A percentile compares a stretch with the other conserved stretches of the same genome.
Conservation (phyloP, 169 alveolate genomes). For the Besnoitia besnoiti region DNA sequence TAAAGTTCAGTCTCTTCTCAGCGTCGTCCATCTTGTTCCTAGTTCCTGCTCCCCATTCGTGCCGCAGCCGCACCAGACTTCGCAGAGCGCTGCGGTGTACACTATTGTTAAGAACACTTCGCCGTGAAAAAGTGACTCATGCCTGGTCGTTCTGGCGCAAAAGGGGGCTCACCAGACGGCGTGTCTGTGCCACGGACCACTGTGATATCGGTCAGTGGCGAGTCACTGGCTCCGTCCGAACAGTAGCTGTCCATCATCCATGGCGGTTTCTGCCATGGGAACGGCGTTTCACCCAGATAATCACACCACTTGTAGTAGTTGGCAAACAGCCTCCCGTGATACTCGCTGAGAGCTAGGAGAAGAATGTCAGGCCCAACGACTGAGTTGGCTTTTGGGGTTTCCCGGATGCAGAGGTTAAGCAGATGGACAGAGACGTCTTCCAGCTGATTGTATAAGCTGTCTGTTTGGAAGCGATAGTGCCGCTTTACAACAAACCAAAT, state of each 20-base stretch:
- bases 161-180: neutral
- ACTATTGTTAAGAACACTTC: too few species aligned
- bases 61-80: neutral
- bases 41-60: too few species aligned
- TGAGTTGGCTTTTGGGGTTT: constrained; percentile 30
- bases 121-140: too few species aligned
- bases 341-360: constrained; percentile 43
- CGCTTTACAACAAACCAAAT: constrained; percentile 63
- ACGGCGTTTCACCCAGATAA: constrained; percentile 56
- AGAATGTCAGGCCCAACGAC: constrained; percentile 53
- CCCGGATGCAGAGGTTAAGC: constrained; percentile 48
- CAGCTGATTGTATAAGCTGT: constrained; percentile 56
- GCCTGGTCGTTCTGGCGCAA: too few species aligned
- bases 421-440: constrained; percentile 62
- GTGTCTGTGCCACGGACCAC: neutral
- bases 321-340: constrained; percentile 58
- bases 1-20: too few species aligned
- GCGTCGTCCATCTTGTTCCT: too few species aligned
- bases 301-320: constrained; percentile 68
- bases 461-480: constrained; percentile 64
- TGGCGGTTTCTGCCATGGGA: constrained; percentile 65
- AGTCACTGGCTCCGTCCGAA: constrained; percentile 5
- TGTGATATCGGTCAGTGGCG: constrained; percentile 1
- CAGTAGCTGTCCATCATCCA: constrained; percentile 61
- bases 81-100: too few species aligned